Evolutionary conservation across 805 yeast species (phyloP).

Genomic region (Yueomyces sp.): DNA sequence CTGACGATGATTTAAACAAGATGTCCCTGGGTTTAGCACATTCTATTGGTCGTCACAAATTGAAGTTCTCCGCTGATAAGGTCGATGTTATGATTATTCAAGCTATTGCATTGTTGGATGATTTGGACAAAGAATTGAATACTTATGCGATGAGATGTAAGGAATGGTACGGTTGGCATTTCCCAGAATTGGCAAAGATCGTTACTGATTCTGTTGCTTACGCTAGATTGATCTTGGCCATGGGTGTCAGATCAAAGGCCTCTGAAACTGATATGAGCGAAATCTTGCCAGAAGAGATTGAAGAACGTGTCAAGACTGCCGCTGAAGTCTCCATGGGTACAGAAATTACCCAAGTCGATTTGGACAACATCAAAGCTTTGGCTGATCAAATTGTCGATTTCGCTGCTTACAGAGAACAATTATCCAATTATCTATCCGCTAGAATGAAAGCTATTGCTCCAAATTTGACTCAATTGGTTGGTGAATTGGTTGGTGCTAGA

Average conservation of each 20-base stretch:
- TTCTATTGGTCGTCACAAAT: constrained; percentile 95
- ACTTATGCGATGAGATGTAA: constrained; percentile 98
- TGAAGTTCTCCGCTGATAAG: constrained; percentile 94
- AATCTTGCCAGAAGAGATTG: constrained; percentile 85
- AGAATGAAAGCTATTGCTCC: constrained; percentile 99
- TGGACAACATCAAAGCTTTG: constrained; percentile 73
- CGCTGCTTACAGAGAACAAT: constrained; percentile 91
- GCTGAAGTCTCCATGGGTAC: constrained; percentile 99
- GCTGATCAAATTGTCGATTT: constrained; percentile 96
- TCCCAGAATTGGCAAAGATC: constrained; percentile 97
- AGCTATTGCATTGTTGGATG: constrained; percentile 94
- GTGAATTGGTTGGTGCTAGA: constrained; percentile 97
- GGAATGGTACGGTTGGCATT: constrained; percentile 99
- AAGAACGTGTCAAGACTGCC: constrained; percentile 78
- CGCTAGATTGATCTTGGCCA: constrained; percentile 83
- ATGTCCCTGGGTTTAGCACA: constrained; percentile 98
- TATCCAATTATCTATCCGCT: constrained; percentile 77
- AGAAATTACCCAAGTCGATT: constrained; percentile 85
- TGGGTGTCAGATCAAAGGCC: constrained; percentile 92
- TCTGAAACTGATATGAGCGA: constrained; percentile 80
- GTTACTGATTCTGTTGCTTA: constrained; percentile 91
- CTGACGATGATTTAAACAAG: constrained; percentile 70
- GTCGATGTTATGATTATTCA: constrained; percentile 99
- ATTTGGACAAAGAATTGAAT: constrained; percentile 92
- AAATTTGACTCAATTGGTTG: constrained; percentile 86